phyloP scores from a whole-genome alignment of 129 eudicot species.

The Flaveria linearis region DNA sequence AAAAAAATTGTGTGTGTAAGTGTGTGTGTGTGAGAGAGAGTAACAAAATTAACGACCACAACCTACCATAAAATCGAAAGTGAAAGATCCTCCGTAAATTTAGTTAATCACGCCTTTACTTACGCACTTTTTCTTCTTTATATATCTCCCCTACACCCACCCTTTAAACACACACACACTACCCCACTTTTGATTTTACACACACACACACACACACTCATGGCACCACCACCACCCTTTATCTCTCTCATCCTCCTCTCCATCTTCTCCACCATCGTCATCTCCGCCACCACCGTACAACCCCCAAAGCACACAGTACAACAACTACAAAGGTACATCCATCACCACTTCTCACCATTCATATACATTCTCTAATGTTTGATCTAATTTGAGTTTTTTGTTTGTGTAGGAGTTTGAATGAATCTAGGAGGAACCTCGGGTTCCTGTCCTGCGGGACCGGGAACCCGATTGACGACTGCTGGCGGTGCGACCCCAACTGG shows the following conservation, averaged over 20 bases:
- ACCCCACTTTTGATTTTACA: not conserved
- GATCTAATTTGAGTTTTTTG: not conserved
- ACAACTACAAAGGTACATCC: constrained; percentile 57
- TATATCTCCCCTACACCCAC: not conserved
- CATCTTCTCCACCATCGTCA: constrained; percentile 31
- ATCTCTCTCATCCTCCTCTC: constrained; percentile 29
- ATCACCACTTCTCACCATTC: not conserved
- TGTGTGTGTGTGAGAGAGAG: not conserved
- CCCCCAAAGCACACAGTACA: constrained; percentile 52
- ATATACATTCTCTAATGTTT: not conserved
- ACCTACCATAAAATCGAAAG: constrained; percentile 39
- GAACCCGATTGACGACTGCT: constrained; percentile 17
- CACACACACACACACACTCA: not conserved
- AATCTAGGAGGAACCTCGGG: not conserved
- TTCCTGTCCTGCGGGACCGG: not conserved
- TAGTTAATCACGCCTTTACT: constrained; percentile 49
- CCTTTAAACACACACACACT: constrained; percentile 1
- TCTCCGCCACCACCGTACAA: constrained; percentile 45
- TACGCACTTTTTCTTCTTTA: constrained; percentile 38
- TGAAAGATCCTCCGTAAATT: constrained; percentile 12
- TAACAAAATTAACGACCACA: constrained; percentile 31
- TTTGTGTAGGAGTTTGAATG: constrained; percentile 12
- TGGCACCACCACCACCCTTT: not conserved
- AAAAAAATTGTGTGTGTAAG: not conserved
- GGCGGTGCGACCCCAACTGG: constrained; percentile 7